Evolutionary conservation across 805 yeast genomes (phyloP), one percentile per base, ranked within the genome.

Genomic region (Suhomyces kilbournensis): DNA sequence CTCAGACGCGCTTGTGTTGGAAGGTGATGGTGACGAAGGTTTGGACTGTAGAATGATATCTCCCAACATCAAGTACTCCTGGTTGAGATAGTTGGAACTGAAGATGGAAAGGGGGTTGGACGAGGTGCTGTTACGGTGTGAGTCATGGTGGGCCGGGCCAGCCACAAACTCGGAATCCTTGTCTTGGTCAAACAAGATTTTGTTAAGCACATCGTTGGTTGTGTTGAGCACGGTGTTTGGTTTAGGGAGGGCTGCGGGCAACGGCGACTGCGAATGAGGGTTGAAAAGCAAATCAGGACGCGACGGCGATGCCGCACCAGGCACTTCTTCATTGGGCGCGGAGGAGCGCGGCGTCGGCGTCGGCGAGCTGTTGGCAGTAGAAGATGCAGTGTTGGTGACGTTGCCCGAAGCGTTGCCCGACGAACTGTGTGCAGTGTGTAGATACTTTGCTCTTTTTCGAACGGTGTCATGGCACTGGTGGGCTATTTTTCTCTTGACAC

Each of bases 401-500:
- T 38, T 35, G 20, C 25, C 34, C 12, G 34, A 44, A 7, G 4
- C 39, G 38, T 39, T 38, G 12, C 17, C 35, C 12, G 38, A 26
- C 10, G 42, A 38, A 7, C 17, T 38, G 14, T 38, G 42, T 4
- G 23, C 42, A 4, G 34, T 44, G 22, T 42, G 45, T n/a, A 73
- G 59, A 55, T 75, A 75, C 53, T 74, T 72, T 8, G 80, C 81
- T 46, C 76, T 60, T 61, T 82, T 84, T 25, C 90, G 66, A 38
- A 76, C 77, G 5, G 83, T 80, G 62, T 86, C 88, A 35, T 69
- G 71, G 64, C 94, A 87, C 10, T 72, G 60, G 50, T 74, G 78
- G 1, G 71, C 78, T n/a, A 82, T 64, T 20, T 82, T 81, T 52
- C 92, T 67, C 62, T 86, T 86, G 19, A 75, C 60, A 67, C 94